These are phyloP conservation scores for Wilcoxina mikolae DNA, from an alignment of 495 filamentous ascomycete genomes.

Conservation along the genomic window DNA sequence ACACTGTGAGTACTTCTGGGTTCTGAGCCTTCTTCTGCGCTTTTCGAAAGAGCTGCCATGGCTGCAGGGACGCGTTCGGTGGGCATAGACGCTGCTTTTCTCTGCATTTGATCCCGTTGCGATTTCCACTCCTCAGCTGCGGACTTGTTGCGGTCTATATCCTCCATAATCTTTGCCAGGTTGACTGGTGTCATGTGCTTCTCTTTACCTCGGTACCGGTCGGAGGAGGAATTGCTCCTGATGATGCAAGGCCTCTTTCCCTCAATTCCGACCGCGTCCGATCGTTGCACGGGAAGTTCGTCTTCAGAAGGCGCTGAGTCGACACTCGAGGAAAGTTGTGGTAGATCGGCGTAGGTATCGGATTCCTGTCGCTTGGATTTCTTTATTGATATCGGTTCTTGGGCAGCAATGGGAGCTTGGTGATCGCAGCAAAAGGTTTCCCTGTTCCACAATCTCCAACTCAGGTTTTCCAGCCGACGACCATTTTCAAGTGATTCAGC, in stretches of 20 bases:
- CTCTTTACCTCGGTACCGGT: constrained; percentile 39
- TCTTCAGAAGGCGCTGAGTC: constrained; percentile 67
- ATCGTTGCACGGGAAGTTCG: constrained; percentile 32
- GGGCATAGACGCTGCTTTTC: constrained; percentile 3
- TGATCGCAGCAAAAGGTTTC: constrained; percentile 87
- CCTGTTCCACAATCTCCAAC: constrained; percentile 89
- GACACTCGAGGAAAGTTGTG: constrained; percentile 80
- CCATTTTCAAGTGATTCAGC: constrained; percentile 90
- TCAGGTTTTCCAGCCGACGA: constrained; percentile 81
- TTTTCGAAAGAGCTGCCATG: neutral
- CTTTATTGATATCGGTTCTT: constrained; percentile 32
- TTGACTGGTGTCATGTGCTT: constrained; percentile 65
- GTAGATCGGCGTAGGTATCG: constrained; percentile 42
- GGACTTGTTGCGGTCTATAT: constrained; percentile 23
- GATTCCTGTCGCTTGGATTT: constrained; percentile 15
- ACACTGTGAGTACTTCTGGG: constrained; percentile 51
- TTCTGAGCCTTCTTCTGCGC: neutral
- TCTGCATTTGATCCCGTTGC: neutral
- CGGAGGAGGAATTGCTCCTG: constrained; percentile 19
- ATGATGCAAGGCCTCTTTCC: constrained; percentile 20
- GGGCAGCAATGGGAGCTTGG: constrained; percentile 30
- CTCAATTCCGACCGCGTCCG: constrained; percentile 22
- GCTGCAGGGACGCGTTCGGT: neutral
- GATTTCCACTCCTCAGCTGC: constrained; percentile 23
- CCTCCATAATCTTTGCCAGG: constrained; percentile 30